A percentile compares a stretch with the other conserved stretches of the same genome.
These are phyloP conservation scores for Metschnikowia picachoensis DNA, from an alignment of 805 yeast species.

Conservation along the genomic window DNA sequence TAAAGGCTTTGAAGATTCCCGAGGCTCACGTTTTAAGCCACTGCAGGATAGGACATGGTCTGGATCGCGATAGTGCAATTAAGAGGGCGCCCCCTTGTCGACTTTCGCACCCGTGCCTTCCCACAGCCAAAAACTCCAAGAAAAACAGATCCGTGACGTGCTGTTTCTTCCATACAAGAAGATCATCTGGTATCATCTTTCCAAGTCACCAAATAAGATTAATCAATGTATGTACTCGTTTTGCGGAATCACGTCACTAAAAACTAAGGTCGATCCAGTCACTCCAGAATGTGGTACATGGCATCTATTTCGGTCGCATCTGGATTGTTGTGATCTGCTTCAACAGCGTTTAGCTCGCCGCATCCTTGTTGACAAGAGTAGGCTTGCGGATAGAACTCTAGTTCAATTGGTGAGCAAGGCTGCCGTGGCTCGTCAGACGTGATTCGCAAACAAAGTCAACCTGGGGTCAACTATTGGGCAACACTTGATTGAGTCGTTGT, in stretches of 20 bases:
- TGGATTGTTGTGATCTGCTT: no score
- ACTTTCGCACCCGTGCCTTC: constrained; percentile 17
- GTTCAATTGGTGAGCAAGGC: no score
- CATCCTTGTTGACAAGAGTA: no score
- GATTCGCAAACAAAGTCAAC: not conserved
- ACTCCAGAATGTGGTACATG: no score
- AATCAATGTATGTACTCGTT: constrained; percentile 2
- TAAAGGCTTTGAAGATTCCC: not conserved
- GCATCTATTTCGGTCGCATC: no score
- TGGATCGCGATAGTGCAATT: no score
- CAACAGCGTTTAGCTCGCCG: no score
- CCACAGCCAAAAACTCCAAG: constrained; percentile 16
- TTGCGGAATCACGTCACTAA: no score
- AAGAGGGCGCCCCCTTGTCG: constrained; percentile 12
- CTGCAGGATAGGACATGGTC: not conserved
- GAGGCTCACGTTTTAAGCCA: not conserved
- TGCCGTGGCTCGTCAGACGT: no score
- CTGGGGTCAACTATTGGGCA: not conserved
- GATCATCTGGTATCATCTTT: constrained; percentile 1
- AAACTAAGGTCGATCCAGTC: no score
- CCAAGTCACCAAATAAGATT: not conserved
- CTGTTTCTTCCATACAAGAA: constrained; percentile 6
- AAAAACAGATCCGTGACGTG: constrained; percentile 7
- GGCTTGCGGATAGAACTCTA: no score
- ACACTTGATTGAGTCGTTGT: not conserved